Base-by-base conservation (phyloP, 1,284 basidiomycete genomes). In the Heterobasidion annosum region DNA sequence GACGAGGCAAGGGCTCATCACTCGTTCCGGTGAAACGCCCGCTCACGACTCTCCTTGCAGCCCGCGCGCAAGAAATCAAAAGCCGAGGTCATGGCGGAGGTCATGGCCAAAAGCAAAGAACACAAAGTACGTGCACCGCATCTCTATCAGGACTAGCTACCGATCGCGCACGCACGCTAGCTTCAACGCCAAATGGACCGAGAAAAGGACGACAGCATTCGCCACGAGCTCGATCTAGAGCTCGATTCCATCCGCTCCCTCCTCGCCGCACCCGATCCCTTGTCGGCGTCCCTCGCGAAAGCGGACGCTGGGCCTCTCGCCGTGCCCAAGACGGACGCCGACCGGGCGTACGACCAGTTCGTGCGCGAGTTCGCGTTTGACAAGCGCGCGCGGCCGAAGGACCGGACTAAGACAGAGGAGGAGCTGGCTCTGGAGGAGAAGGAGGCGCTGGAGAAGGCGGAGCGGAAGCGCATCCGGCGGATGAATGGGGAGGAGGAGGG, bases 81-180 rank as follows among this genome's bases (percentile, higher is more conserved):
- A 71, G 88, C 91, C 3, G 95, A 99, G 67, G 92, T 98, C 58
- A 99, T 99, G 97, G 83, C 90, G 1, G 97, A 99, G 69, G 88
- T 99, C 51, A 94, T 99, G 51, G 91, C 93, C 12, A 99, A 99
- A 72, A 96, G 93, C 72, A 99, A 99, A 70, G 83, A 85, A 54
- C 83, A 97, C 72, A 98, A 95, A 75, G 93, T 91, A 59, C 53
- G 68, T 49, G 15, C 8, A 53, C 34, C 6, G 55, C 32, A 15
- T 37, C 33, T 37, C 1, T 51, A 25, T 35, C 34, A 9, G 33
- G 25, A 8, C 2, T 7, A 34, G n/a, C 48, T 50, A 50, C 33
- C 34, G 34, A 1, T 51, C 51, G 35, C 56, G 46, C 12, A 10
- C 25, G 49, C 18, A 59, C 1, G 54, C 43, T 54, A 98, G 92